phyloP scores from a whole-genome alignment of 2,329 filamentous ascomycete species.

The Aspergillus floridensis region DNA sequence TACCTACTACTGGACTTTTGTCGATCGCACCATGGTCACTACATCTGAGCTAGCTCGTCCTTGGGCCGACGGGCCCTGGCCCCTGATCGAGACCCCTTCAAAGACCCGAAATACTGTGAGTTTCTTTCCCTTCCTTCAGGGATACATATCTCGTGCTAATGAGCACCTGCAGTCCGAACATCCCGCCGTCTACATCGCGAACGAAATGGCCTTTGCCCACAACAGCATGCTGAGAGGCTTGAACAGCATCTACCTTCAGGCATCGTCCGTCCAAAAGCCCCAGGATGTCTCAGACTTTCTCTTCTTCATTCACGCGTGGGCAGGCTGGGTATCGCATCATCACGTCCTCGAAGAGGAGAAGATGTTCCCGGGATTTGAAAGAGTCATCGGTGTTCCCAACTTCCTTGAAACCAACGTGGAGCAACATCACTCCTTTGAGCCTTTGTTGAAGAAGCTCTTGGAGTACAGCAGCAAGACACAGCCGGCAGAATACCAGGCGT shows the following conservation, averaged over 20 bases:
- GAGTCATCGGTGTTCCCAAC: background rate
- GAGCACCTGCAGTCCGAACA: background rate
- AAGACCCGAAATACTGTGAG: conserved; percentile 1
- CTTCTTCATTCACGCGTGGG: background rate
- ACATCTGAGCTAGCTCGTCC: background rate
- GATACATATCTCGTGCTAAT: background rate
- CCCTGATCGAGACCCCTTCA: background rate
- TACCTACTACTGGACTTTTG: background rate
- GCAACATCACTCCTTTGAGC: conserved; percentile 1
- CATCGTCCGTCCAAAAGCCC: background rate
- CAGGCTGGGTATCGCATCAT: conserved; percentile 1
- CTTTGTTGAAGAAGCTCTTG: background rate
- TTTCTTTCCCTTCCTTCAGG: too few species aligned
- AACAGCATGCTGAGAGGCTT: conserved; percentile 5
- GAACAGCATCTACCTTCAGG: conserved; percentile 4
- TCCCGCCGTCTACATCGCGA: background rate
- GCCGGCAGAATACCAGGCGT: background rate
- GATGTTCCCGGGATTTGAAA: conserved; percentile 4
- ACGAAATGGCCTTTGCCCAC: conserved; percentile 5
- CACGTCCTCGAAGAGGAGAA: conserved; percentile 4
- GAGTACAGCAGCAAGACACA: background rate
- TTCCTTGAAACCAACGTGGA: background rate
- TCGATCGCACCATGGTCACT: background rate
- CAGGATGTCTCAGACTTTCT: conserved; percentile 3
- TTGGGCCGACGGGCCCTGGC: conserved; percentile 4